Conservation (phyloP, 768 basidiomycete genomes). For the Trametes maxima region DNA sequence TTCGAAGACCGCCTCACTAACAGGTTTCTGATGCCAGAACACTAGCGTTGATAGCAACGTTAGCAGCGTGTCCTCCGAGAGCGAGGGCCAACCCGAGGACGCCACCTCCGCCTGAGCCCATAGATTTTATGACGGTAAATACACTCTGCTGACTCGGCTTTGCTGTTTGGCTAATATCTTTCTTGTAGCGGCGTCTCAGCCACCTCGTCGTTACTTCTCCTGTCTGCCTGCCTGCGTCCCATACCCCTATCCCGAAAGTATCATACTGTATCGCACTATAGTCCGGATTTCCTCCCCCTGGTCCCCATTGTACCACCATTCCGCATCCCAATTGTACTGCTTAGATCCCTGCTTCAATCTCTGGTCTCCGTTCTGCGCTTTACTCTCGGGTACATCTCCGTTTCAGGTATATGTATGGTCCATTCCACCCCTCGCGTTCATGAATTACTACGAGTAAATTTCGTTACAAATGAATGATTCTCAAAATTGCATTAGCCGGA, state of each 20-base stretch:
- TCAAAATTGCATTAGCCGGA: too few species aligned
- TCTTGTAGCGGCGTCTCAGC: not conserved
- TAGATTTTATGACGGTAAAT: not conserved
- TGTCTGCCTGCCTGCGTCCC: not conserved
- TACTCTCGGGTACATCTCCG: too few species aligned
- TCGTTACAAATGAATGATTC: too few species aligned
- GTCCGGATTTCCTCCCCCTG: not conserved
- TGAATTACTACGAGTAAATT: too few species aligned
- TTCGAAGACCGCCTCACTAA: not conserved
- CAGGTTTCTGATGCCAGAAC: not conserved
- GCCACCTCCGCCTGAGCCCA: not conserved
- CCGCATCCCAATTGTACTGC: too few species aligned
- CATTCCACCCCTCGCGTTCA: too few species aligned
- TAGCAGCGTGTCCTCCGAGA: not conserved
- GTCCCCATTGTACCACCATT: too few species aligned
- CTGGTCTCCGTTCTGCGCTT: too few species aligned
- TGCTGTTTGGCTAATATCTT: not conserved
- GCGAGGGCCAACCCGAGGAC: not conserved
- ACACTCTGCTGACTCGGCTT: not conserved
- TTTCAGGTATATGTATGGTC: too few species aligned
- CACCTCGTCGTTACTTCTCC: not conserved
- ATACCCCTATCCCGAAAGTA: not conserved
- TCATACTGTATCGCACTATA: not conserved
- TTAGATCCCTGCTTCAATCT: too few species aligned
- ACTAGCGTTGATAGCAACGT: not conserved